phyloP scores from a whole-genome alignment of 805 yeast genomes.

The Pichia eremophila region DNA sequence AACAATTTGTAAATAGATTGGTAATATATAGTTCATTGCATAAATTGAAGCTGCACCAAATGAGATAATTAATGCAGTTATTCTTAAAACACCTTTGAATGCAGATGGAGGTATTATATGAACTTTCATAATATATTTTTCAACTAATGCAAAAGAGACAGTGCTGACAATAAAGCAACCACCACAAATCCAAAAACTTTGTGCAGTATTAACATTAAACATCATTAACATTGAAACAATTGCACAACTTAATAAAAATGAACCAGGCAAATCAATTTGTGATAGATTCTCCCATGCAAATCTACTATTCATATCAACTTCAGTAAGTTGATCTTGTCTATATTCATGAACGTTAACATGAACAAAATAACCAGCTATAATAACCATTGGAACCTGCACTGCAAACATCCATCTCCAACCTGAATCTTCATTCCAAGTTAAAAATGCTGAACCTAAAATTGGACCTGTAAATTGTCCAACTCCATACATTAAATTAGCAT shows the following conservation, averaged over 20 bases:
- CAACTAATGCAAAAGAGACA: constrained; percentile 24
- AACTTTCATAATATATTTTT: constrained; percentile 27
- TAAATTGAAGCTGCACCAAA: constrained; percentile 31
- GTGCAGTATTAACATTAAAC: constrained; percentile 18
- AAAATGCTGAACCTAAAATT: constrained; percentile 33
- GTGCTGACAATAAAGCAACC: constrained; percentile 12
- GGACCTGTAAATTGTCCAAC: constrained; percentile 36
- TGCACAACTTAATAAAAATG: constrained; percentile 25
- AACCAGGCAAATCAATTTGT: constrained; percentile 34
- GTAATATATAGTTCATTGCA: constrained; percentile 29
- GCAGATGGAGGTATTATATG: constrained; percentile 32
- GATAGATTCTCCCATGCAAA: constrained; percentile 27
- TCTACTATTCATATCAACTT: constrained; percentile 17
- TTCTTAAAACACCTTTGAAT: constrained; percentile 30
- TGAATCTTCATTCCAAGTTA: constrained; percentile 23
- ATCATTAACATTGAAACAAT: constrained; percentile 29
- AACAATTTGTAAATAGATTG: constrained; percentile 35
- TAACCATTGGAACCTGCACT: constrained; percentile 31
- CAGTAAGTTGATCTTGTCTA: constrained; percentile 11
- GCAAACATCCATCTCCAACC: constrained; percentile 40
- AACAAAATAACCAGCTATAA: constrained; percentile 21
- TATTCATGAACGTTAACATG: constrained; percentile 27
- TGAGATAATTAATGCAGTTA: constrained; percentile 29
- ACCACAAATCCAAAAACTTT: constrained; percentile 8
- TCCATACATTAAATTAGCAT: constrained; percentile 31